Evolutionary conservation across 2,329 filamentous ascomycete species (phyloP), one percentile per base, ranked within the genome.

Genomic region (Lachnellula occidentalis): DNA sequence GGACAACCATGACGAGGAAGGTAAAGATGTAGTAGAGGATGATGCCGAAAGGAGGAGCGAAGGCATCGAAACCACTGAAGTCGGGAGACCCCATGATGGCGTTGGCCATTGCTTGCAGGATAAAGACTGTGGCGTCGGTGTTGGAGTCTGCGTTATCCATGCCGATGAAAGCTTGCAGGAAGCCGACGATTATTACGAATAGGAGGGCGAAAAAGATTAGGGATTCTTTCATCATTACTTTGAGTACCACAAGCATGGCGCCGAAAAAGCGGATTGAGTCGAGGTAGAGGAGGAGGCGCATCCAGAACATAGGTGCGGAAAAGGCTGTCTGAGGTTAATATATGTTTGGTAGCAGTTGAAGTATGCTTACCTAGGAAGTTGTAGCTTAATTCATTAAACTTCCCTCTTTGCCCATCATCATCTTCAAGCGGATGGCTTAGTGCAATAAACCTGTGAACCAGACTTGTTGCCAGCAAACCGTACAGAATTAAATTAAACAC

Each of bases 11-110:
- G 66, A 99, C 88, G 39, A 97, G 86, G 67, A 99, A 99, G 17
- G 92, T 95, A 72, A 96, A 99, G 68, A 95, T 82, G 75, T 99
- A 99, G 76, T 99, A 99, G 9, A 99, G 85, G 34, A 96, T 88
- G 49, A 96, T 81, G 8, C 94, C 94, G 70, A 96, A 99, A 0
- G 94, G 94, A 12, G 88, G 91, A 21, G 88, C 89, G 69, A 97
- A 99, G 22, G 86, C 80, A 61, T 96, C 91, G 66, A 97, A 97
- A 0, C 87, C 88, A 5, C 72, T 77, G 65, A 99, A 97, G 61
- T 97, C 92, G 0, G 94, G 94, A 48, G 85, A 89, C 69, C 92
- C 88, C 85, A 99, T 90, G 51, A 99, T 80, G 5, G 88, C 90
- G 64, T 96, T 96, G 21, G 88, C 78, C 90, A 95, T 94, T 37